Evolutionary conservation across 768 basidiomycete genomes (phyloP).

Genomic region (Boletus rubescentipes): DNA sequence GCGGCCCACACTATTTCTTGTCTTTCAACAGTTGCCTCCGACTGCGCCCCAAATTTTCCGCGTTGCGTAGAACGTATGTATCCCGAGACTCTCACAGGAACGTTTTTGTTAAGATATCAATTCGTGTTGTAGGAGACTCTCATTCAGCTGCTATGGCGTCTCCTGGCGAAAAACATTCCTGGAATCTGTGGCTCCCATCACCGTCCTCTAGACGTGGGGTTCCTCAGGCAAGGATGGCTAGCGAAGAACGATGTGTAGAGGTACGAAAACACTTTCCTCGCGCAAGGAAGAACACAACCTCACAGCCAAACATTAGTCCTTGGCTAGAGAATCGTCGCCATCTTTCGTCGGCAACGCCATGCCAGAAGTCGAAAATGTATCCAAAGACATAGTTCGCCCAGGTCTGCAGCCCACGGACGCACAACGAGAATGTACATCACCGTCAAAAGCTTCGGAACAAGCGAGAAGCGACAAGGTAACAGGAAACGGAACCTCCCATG

Average conservation of each 20-base stretch:
- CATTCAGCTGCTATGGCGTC: neutral
- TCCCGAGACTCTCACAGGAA: neutral
- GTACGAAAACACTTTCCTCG: neutral
- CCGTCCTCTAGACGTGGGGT: neutral
- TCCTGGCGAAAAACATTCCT: neutral
- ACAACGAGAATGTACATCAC: neutral
- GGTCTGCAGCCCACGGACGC: neutral
- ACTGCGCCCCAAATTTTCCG: neutral
- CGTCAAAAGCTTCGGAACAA: neutral
- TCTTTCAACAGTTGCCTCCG: neutral
- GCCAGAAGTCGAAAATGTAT: neutral
- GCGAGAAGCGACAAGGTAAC: neutral
- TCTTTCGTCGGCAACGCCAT: neutral
- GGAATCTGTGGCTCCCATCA: neutral
- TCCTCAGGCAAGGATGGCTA: neutral
- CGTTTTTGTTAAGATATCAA: neutral
- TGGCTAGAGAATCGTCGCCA: neutral
- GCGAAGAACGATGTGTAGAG: neutral
- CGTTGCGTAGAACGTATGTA: neutral
- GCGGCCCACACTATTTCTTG: too few species aligned
- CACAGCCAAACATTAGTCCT: neutral
- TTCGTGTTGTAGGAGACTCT: too few species aligned
- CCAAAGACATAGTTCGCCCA: neutral
- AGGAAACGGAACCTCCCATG: neutral
- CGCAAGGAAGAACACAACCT: neutral